Percentiles rank a stretch among this genome's conserved stretches.
phyloP scores from a whole-genome alignment of 1,284 basidiomycete genomes.

The Naganishia sp. region DNA sequence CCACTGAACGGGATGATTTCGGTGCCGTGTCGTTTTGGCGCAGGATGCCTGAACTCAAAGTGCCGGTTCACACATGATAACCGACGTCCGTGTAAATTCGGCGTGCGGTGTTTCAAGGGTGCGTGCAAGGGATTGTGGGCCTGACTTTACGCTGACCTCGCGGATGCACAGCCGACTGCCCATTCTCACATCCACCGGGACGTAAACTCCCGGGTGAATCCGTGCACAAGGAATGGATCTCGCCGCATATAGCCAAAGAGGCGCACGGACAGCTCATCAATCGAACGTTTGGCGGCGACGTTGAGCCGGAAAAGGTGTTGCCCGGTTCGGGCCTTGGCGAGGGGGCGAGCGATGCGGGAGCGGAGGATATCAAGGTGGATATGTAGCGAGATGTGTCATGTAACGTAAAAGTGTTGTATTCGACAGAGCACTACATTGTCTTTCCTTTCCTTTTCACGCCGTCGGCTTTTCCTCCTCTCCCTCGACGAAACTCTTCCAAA shows the following conservation, averaged over 20 bases:
- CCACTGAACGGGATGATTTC: slow-evolving; percentile 32
- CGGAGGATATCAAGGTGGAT: slow-evolving; percentile 27
- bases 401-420: slow-evolving; percentile 5
- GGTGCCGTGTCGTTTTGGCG: slow-evolving; percentile 30
- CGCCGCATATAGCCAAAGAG: slow-evolving; percentile 23
- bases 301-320: slow-evolving; percentile 29
- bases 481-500: slow-evolving; percentile 72
- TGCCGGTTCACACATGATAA: slow-evolving; percentile 32
- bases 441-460: background rate
- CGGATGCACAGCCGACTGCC: slow-evolving; percentile 28
- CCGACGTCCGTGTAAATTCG: slow-evolving; percentile 29
- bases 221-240: slow-evolving; percentile 23
- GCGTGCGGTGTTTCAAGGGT: slow-evolving; percentile 33
- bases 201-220: slow-evolving; percentile 16
- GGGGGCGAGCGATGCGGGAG: background rate
- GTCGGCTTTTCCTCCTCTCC: slow-evolving; percentile 1
- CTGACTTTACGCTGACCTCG: too few relatives aligned
- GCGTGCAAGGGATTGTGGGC: background rate
- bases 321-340: slow-evolving; percentile 17
- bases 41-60: slow-evolving; percentile 28
- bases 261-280: slow-evolving; percentile 10
- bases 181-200: slow-evolving; percentile 32
- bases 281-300: slow-evolving; percentile 23
- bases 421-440: background rate
- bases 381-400: background rate